phyloP scores from a whole-genome alignment of 2,329 filamentous ascomycete species.

The Aspergillus fumigatiaffinis region DNA sequence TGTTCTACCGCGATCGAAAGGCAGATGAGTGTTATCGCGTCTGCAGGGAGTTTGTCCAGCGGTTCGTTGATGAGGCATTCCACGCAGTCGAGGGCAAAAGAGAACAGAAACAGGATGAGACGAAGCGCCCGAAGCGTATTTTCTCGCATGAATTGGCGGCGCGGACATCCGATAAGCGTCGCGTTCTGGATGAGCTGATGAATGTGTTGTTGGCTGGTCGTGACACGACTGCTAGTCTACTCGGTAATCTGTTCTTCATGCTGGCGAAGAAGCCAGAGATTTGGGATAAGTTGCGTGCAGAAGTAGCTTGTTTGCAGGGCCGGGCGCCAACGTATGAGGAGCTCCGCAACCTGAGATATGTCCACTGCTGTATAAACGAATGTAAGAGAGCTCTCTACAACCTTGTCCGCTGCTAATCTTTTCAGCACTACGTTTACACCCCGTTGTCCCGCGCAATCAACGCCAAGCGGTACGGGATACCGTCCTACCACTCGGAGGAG shows the following conservation, averaged over 20 bases:
- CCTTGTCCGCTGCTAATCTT: neutral
- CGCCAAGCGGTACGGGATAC: too few species aligned
- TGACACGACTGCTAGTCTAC: conserved; percentile 35
- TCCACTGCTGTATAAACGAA: conserved; percentile 7
- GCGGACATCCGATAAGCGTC: conserved; percentile 42
- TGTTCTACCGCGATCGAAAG: conserved; percentile 10
- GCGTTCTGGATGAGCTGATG: conserved; percentile 47
- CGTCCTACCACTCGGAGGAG: too few species aligned
- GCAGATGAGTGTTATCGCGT: conserved; percentile 17
- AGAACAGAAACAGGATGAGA: neutral
- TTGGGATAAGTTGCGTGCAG: conserved; percentile 18
- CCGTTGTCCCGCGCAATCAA: too few species aligned
- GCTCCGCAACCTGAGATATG: conserved; percentile 2
- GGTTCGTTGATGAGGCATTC: conserved; percentile 15
- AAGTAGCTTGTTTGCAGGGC: conserved; percentile 12
- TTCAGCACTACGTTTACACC: too few species aligned
- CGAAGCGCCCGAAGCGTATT: conserved; percentile 39
- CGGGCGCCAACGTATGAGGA: conserved; percentile 6
- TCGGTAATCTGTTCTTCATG: conserved; percentile 31
- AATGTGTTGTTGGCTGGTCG: conserved; percentile 37
- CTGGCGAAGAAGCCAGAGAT: conserved; percentile 25
- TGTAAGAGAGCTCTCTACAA: neutral
- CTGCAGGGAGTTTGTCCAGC: conserved; percentile 1
- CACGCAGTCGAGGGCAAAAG: conserved; percentile 12
- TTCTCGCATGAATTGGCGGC: conserved; percentile 57